Conservation (phyloP, 139 green algal genomes). For the Marvania coccoides region DNA sequence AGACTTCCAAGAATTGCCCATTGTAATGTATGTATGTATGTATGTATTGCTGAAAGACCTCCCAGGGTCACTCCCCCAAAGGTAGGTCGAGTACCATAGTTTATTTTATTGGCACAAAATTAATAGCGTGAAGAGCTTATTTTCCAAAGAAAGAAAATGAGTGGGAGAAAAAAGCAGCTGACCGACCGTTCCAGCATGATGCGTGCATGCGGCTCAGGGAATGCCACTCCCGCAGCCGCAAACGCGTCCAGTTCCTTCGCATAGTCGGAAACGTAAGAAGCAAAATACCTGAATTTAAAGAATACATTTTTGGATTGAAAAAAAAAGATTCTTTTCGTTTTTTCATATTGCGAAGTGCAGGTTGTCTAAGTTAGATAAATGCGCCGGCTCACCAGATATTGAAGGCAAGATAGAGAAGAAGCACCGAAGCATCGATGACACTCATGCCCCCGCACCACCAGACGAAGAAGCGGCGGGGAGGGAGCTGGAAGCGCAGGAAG, state of each 20-base stretch:
- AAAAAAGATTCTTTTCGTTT: too few relatives aligned
- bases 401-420: neutral
- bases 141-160: neutral
- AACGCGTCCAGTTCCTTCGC: neutral
- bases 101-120: too few relatives aligned
- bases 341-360: too few relatives aligned
- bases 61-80: too few relatives aligned
- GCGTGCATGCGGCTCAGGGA: neutral
- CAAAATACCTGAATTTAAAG: neutral
- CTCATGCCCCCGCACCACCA: conserved; percentile 24
- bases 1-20: too few relatives aligned
- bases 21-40: too few relatives aligned
- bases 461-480: neutral
- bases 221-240: neutral
- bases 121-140: too few relatives aligned
- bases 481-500: neutral
- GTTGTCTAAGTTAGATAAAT: too few relatives aligned
- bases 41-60: too few relatives aligned
- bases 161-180: neutral
- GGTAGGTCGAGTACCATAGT: too few relatives aligned
- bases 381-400: conserved; percentile 8
- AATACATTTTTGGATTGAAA: too few relatives aligned
- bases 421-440: neutral
- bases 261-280: neutral
- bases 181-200: neutral